Evolutionary conservation across 371 early-diverging fungal genomes (phyloP).

Genomic region (Actinomucor elegans): DNA sequence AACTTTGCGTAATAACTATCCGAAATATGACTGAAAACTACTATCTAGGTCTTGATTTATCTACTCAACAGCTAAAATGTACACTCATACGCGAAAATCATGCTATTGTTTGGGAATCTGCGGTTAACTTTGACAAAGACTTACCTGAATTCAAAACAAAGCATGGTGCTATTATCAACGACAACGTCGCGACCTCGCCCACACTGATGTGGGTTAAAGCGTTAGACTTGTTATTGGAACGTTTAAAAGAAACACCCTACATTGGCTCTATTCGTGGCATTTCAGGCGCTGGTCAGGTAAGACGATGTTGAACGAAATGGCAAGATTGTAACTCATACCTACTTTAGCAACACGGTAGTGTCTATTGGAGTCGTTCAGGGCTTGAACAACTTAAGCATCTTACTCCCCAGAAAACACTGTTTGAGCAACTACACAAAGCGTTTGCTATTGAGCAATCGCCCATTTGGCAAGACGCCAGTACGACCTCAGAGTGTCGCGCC

Average conservation of each 20-base stretch:
- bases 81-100: slow-evolving; percentile 47
- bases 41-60: slow-evolving; percentile 73
- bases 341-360: slow-evolving; percentile 80
- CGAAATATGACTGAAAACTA: slow-evolving; percentile 1
- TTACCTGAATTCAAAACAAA: slow-evolving; percentile 56
- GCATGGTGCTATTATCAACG: slow-evolving; percentile 54
- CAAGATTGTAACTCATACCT: too few relatives aligned
- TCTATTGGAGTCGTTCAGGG: slow-evolving; percentile 69
- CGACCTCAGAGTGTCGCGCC: slow-evolving; percentile 59
- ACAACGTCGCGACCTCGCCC: slow-evolving; percentile 61
- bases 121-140: slow-evolving; percentile 58
- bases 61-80: slow-evolving; percentile 80
- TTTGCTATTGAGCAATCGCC: slow-evolving; percentile 71
- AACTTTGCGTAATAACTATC: too few relatives aligned
- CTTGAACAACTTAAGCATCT: slow-evolving; percentile 37
- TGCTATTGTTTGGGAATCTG: slow-evolving; percentile 43
- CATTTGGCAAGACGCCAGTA: slow-evolving; percentile 87
- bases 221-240: slow-evolving; percentile 58
- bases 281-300: slow-evolving; percentile 75
- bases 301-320: too few relatives aligned
- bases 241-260: slow-evolving; percentile 30
- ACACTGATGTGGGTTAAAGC: slow-evolving; percentile 83
- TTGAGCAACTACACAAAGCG: slow-evolving; percentile 53
- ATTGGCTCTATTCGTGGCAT: slow-evolving; percentile 51
- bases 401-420: slow-evolving; percentile 31